These are phyloP conservation scores for Acaromyces ingoldii DNA, from an alignment of 1,284 basidiomycete genomes.

Conservation along the genomic window DNA sequence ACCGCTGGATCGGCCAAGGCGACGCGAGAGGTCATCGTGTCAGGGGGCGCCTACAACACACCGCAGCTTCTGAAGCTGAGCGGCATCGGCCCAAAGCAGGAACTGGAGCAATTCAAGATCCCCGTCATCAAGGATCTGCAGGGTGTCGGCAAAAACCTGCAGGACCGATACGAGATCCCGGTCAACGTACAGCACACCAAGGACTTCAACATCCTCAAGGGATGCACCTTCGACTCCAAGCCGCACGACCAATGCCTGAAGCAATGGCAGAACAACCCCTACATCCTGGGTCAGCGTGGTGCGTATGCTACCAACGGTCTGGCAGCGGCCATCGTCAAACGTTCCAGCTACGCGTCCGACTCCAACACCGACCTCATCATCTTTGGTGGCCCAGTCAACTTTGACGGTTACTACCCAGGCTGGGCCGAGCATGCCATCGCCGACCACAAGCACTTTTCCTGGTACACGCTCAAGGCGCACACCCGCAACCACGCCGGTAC, in stretches of 20 bases:
- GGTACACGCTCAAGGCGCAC: background rate
- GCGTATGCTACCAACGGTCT: background rate
- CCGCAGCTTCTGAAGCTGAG: constrained; percentile 37
- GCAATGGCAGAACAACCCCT: background rate
- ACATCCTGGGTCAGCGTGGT: background rate
- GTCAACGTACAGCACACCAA: background rate
- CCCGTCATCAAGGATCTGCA: constrained; percentile 50
- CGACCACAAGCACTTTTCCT: background rate
- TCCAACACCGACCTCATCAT: background rate
- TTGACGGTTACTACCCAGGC: background rate
- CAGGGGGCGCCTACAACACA: constrained; percentile 54
- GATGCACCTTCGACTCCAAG: background rate
- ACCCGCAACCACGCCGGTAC: background rate
- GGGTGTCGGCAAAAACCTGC: constrained; percentile 58
- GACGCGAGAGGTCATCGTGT: constrained; percentile 55
- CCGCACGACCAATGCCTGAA: background rate
- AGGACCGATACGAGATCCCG: constrained; percentile 55
- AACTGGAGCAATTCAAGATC: constrained; percentile 22
- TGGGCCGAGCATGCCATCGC: background rate
- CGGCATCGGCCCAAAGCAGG: constrained; percentile 25
- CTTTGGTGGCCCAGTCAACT: background rate
- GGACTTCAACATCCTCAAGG: background rate
- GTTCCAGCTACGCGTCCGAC: background rate
- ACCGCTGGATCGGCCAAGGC: constrained; percentile 37
- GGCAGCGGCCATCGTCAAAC: background rate